phyloP scores from a whole-genome alignment of 768 basidiomycete genomes.

The Lentinula sp. region DNA sequence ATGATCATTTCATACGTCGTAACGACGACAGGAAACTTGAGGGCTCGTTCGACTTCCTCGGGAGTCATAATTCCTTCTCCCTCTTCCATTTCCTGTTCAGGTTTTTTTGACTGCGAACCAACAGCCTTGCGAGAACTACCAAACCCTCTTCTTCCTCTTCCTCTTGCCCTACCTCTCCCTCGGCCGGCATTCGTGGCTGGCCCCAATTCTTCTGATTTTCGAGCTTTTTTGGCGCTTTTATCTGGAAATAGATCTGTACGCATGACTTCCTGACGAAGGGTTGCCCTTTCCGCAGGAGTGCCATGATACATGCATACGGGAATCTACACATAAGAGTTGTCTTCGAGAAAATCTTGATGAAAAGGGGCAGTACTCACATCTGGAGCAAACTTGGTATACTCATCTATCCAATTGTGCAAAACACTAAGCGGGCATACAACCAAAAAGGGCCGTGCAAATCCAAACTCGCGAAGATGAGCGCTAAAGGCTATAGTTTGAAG shows the following conservation, averaged over 20 bases:
- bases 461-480: constrained; percentile 76
- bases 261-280: constrained; percentile 64
- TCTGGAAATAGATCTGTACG: constrained; percentile 10
- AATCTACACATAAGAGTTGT: constrained; percentile 39
- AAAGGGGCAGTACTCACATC: constrained; percentile 35
- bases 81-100: constrained; percentile 12
- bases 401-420: constrained; percentile 84
- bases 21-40: constrained; percentile 67
- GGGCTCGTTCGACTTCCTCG: constrained; percentile 1
- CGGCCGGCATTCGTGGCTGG: constrained; percentile 14
- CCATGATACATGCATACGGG: constrained; percentile 93
- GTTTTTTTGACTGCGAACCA: not conserved
- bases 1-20: constrained; percentile 95
- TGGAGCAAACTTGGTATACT: constrained; percentile 83
- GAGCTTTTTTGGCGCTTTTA: not conserved
- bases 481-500: constrained; percentile 93
- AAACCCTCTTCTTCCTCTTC: constrained; percentile 2
- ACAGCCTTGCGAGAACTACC: constrained; percentile 9
- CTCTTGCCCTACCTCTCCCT: constrained; percentile 6
- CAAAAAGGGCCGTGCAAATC: constrained; percentile 70
- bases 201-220: not conserved
- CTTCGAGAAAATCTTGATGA: constrained; percentile 3
- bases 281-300: constrained; percentile 70
- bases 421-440: constrained; percentile 93
- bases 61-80: constrained; percentile 12